A percentile compares a stretch with the other conserved stretches of the same genome.
Evolutionary conservation across 768 basidiomycete genomes (phyloP).

Genomic region (Hericium alpestre): DNA sequence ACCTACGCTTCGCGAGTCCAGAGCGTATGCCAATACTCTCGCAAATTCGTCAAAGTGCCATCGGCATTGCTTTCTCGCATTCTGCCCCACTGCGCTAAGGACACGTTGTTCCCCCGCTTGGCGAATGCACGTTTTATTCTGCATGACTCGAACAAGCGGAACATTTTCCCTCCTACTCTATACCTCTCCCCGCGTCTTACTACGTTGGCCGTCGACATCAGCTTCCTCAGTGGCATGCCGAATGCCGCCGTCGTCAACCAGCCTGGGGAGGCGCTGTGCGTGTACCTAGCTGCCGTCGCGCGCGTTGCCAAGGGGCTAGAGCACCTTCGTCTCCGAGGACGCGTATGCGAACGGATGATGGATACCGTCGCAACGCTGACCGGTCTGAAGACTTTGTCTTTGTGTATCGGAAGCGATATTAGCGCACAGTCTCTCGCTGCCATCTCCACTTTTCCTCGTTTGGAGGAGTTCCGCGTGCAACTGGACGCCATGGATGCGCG

Average conservation of each 20-base stretch:
- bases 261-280: slow-evolving; percentile 3
- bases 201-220: slow-evolving; percentile 7
- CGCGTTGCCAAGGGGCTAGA: slow-evolving; percentile 6
- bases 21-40: slow-evolving; percentile 6
- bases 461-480: slow-evolving; percentile 12
- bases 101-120: slow-evolving; percentile 7
- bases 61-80: not conserved
- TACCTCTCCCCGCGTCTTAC: slow-evolving; percentile 9
- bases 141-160: slow-evolving; percentile 6
- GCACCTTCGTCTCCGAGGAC: slow-evolving; percentile 10
- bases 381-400: slow-evolving; percentile 8
- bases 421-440: slow-evolving; percentile 12
- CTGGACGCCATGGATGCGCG: slow-evolving; percentile 6
- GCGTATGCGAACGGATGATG: slow-evolving; percentile 7
- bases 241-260: not conserved
- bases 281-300: slow-evolving; percentile 9
- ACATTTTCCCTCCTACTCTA: slow-evolving; percentile 4
- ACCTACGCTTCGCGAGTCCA: slow-evolving; percentile 13
- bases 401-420: slow-evolving; percentile 10
- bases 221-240: slow-evolving; percentile 5
- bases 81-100: not conserved
- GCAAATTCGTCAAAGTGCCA: not conserved
- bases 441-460: slow-evolving; percentile 7
- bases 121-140: slow-evolving; percentile 4
- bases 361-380: slow-evolving; percentile 7